Evolutionary conservation across 768 basidiomycete species (phyloP).

Genomic region (Crassisporium funariophilum): DNA sequence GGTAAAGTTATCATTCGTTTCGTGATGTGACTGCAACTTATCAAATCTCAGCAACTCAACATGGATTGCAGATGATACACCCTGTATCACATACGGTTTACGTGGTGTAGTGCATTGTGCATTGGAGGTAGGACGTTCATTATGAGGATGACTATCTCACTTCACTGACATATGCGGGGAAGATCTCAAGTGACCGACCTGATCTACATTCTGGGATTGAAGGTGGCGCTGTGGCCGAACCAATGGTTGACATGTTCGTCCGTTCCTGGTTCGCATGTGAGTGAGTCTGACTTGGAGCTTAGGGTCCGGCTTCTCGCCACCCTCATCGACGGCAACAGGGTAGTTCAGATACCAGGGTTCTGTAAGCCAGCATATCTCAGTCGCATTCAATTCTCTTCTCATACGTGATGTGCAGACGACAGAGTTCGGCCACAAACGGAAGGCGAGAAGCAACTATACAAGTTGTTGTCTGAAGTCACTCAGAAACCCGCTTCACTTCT

Average conservation of each 20-base stretch:
- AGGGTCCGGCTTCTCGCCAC: slow-evolving; percentile 82
- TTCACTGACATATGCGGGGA: background rate
- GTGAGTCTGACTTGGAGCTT: slow-evolving; percentile 3
- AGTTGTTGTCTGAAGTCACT: slow-evolving; percentile 68
- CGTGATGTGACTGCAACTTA: slow-evolving; percentile 1
- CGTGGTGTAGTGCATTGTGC: slow-evolving; percentile 92
- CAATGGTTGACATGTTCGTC: slow-evolving; percentile 88
- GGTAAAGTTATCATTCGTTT: slow-evolving; percentile 40
- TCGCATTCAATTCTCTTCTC: background rate
- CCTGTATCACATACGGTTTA: slow-evolving; percentile 94
- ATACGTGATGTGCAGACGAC: slow-evolving; percentile 54
- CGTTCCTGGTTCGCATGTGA: background rate
- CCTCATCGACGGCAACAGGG: slow-evolving; percentile 57
- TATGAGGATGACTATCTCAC: background rate
- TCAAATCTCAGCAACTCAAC: slow-evolving; percentile 75
- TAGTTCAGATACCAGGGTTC: slow-evolving; percentile 76
- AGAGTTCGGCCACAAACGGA: slow-evolving; percentile 68
- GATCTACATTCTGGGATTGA: slow-evolving; percentile 95
- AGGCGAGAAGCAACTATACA: slow-evolving; percentile 69
- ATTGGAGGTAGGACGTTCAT: slow-evolving; percentile 52
- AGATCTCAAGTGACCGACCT: slow-evolving; percentile 73
- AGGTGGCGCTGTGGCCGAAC: slow-evolving; percentile 85
- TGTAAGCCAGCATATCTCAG: slow-evolving; percentile 55
- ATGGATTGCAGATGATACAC: slow-evolving; percentile 91
- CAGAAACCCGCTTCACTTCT: slow-evolving; percentile 68